These are phyloP conservation scores for Aspergillus hiratsukae DNA, from an alignment of 2,329 filamentous ascomycete species.

Conservation along the genomic window DNA sequence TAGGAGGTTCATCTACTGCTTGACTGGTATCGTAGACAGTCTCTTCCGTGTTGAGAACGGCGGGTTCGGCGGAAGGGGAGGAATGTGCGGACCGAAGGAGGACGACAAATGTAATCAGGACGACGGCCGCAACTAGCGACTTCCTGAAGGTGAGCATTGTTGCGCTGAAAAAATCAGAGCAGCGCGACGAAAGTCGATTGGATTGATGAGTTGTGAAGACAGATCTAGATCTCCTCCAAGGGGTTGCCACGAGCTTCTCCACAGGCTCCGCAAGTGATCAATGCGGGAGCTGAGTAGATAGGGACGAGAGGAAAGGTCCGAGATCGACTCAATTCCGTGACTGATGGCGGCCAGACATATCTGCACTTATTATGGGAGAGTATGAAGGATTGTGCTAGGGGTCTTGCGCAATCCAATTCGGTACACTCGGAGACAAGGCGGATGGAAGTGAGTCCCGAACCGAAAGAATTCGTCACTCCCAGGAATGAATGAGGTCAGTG, in stretches of 20 bases:
- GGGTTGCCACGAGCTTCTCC: conserved; percentile 4
- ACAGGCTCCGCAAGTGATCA: conserved; percentile 12
- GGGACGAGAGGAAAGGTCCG: not conserved
- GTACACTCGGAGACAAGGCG: not conserved
- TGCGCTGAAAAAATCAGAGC: conserved; percentile 4
- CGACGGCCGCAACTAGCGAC: conserved; percentile 66
- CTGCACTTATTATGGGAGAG: not conserved
- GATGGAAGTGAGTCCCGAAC: not conserved
- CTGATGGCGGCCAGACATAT: not conserved
- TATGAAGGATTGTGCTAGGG: not conserved
- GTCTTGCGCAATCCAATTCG: not conserved
- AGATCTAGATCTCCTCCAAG: not conserved
- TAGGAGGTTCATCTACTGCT: conserved; percentile 8
- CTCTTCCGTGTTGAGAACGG: conserved; percentile 24
- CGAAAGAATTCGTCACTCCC: not conserved
- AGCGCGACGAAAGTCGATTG: conserved; percentile 4
- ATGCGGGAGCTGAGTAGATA: not conserved
- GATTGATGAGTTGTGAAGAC: not conserved
- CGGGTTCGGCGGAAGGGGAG: conserved; percentile 43
- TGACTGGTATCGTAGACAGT: conserved; percentile 18
- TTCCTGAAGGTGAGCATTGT: conserved; percentile 74
- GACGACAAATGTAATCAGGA: conserved; percentile 65
- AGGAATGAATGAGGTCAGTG: conserved; percentile 2
- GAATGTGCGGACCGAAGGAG: conserved; percentile 61
- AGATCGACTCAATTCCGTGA: not conserved